Conservation (phyloP, 768 basidiomycete genomes). For the Royoungia palumana region DNA sequence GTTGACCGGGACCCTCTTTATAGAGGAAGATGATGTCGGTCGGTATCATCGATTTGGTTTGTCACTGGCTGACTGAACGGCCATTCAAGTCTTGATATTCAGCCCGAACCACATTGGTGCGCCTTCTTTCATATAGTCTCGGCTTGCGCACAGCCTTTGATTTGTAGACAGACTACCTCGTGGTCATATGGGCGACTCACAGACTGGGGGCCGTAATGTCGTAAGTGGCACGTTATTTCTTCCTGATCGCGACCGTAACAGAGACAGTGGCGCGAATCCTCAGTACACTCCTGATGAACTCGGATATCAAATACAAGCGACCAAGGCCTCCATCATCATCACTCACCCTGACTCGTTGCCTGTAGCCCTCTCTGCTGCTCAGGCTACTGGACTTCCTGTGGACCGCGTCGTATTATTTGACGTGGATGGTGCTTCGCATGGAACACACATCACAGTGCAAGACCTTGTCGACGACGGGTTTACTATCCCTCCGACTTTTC, state of each 20-base stretch:
- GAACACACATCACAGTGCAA: constrained; percentile 38
- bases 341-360: constrained; percentile 43
- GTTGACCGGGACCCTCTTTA: background rate
- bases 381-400: no score
- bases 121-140: constrained; percentile 7
- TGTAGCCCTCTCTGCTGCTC: constrained; percentile 47
- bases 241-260: background rate
- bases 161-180: constrained; percentile 44
- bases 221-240: constrained; percentile 34
- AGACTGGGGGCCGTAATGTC: constrained; percentile 55
- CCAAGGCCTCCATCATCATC: constrained; percentile 47
- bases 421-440: constrained; percentile 14
- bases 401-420: constrained; percentile 45
- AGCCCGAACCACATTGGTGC: constrained; percentile 66
- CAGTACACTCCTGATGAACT: constrained; percentile 56
- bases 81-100: constrained; percentile 51
- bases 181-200: constrained; percentile 56
- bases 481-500: constrained; percentile 35
- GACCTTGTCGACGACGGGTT: constrained; percentile 49
- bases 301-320: constrained; percentile 49
- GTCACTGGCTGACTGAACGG: constrained; percentile 4
- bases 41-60: constrained; percentile 5
- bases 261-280: constrained; percentile 59
- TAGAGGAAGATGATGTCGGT: constrained; percentile 42
- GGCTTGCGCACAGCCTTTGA: background rate